These are phyloP conservation scores for Calocera cornea DNA, from an alignment of 768 basidiomycete species.

Conservation along the genomic window DNA sequence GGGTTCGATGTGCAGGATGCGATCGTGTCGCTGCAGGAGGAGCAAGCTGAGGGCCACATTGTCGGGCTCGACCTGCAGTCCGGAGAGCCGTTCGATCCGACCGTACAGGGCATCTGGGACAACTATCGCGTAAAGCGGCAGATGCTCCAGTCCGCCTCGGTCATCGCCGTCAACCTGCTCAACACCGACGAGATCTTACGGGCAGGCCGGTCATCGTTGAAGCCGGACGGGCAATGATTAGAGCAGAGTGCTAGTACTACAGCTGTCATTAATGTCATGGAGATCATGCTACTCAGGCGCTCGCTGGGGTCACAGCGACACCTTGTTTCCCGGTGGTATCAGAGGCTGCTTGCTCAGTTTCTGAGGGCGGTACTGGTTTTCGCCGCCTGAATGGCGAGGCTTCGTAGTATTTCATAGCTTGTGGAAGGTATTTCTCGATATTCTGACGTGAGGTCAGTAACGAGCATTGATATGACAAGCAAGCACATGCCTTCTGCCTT, in stretches of 20 bases:
- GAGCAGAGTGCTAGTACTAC: not conserved
- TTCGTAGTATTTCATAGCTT: constrained; percentile 18
- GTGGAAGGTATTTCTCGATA: constrained; percentile 15
- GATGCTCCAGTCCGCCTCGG: constrained; percentile 81
- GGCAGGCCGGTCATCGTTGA: constrained; percentile 43
- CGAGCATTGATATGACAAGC: no score
- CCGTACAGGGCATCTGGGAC: constrained; percentile 94
- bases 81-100: constrained; percentile 93
- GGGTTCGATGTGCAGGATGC: constrained; percentile 95
- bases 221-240: not conserved
- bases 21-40: constrained; percentile 88
- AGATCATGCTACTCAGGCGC: constrained; percentile 1
- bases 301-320: not conserved
- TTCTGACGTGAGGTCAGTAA: constrained; percentile 1
- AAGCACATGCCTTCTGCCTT: constrained; percentile 21
- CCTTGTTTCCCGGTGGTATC: not conserved
- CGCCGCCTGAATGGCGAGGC: constrained; percentile 4
- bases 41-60: constrained; percentile 81
- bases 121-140: constrained; percentile 98
- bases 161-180: constrained; percentile 87
- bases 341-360: not conserved
- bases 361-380: not conserved
- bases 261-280: constrained; percentile 1
- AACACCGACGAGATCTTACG: constrained; percentile 93
- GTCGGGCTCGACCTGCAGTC: constrained; percentile 87